Evolutionary conservation across 176 grass and related monocot genomes (phyloP), one percentile per base, ranked within the genome.

Genomic region (Leersia perrieri): DNA sequence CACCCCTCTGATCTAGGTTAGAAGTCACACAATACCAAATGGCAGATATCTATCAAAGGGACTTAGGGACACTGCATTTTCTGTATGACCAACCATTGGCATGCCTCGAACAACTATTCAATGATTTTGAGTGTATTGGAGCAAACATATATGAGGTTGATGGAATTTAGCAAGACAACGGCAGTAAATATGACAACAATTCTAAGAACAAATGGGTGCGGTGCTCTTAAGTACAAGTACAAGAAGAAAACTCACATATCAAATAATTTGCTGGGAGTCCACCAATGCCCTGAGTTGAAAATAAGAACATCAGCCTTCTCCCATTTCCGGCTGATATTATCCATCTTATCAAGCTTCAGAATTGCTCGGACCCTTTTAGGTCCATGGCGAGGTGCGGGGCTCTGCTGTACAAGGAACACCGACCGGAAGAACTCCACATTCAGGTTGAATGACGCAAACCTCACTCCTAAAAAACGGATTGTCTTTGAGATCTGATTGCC

Each of bases 231-330:
- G 32, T 53, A 44, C 41, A 44, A 74, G 40, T 76, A 26, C 23
- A 87, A 28, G 6, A 57, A 80, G 66, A 87, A 27, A 70, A 91
- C 92, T 99, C 90, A 99, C 96, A 99, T 88, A 64, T 99, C 96
- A 88, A 95, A 99, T 60, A 99, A 82, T 87, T 99, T 99, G 85
- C 88, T 95, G 38, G 92, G 88, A 38, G 90, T 99, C 96, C 96
- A 99, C 96, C 96, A 99, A 76, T 99, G 96, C 20, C 96, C 96
- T 39, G 92, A 99, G 26, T 99, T 99, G 83, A 99, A 99, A 73
- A 99, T 91, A 44, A 99, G 90, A 62, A 95, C 76, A 84, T 99
- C 90, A 0, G 90, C 84, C 13, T 90, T 84, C 25, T 33, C 71
- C 96, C 96, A 99, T 63, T 91, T 91, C 35, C 39, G 29, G 78